Conservation (phyloP, 2,329 filamentous ascomycete species). For the Rhexocercosporidium sp. region DNA sequence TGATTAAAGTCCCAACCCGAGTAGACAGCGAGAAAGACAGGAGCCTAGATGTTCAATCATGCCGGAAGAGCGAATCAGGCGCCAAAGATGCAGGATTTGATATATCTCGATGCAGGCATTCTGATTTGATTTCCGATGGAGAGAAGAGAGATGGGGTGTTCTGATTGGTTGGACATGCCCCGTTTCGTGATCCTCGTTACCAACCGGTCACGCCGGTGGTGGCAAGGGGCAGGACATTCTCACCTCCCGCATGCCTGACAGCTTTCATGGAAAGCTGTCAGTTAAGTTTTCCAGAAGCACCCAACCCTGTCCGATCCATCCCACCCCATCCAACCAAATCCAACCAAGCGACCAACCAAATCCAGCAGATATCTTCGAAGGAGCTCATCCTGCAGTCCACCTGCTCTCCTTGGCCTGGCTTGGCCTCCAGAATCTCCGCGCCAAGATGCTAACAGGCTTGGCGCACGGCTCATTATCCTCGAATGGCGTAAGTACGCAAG, state of each 20-base stretch:
- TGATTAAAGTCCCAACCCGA: neutral
- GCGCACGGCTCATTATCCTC: neutral
- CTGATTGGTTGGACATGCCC: neutral
- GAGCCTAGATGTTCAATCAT: neutral
- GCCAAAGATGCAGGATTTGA: neutral
- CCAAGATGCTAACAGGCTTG: neutral
- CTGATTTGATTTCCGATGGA: too few species aligned
- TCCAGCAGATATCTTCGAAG: too few species aligned
- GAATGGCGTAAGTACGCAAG: too few species aligned
- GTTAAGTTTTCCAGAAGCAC: neutral
- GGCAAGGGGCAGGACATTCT: neutral
- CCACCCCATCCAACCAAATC: neutral
- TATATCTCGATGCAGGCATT: neutral
- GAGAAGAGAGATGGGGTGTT: too few species aligned
- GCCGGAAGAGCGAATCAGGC: neutral
- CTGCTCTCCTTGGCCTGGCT: conserved; percentile 5
- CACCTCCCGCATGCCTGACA: neutral
- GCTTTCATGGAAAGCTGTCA: neutral
- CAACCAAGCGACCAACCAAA: neutral
- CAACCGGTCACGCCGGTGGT: conserved; percentile 7
- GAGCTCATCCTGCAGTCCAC: too few species aligned
- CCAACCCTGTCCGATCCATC: neutral
- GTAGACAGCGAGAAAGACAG: neutral
- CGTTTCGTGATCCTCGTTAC: neutral
- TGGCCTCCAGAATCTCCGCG: neutral